Evolutionary conservation across 176 grass and related monocot species (phyloP).

Genomic region (Avena insularis): DNA sequence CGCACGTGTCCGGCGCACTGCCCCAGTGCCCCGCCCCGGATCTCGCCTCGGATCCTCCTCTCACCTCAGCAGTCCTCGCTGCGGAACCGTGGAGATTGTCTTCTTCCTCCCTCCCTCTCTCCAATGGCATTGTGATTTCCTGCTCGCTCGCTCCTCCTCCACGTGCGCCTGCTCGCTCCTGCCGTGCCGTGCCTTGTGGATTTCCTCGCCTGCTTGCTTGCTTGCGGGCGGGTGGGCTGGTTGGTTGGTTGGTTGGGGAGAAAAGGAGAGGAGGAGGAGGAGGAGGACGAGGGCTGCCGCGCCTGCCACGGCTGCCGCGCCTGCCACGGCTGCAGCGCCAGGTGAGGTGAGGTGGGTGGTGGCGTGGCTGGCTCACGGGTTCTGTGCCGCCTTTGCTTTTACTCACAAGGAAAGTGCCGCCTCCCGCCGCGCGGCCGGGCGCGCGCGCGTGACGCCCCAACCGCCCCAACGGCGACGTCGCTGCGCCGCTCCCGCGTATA

Average conservation of each 20-base stretch:
- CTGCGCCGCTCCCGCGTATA: background rate
- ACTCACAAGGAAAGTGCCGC: conserved; percentile 54
- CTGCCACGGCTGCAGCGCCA: conserved; percentile 30
- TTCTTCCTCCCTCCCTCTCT: background rate
- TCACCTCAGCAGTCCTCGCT: background rate
- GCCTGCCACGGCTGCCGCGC: background rate
- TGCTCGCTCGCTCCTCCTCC: background rate
- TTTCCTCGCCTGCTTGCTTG: conserved; percentile 5
- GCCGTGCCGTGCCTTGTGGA: conserved; percentile 44
- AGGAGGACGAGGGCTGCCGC: background rate
- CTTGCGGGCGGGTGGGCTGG: conserved; percentile 8
- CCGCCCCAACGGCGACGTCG: conserved; percentile 53
- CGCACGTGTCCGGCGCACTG: background rate
- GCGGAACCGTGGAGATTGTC: background rate
- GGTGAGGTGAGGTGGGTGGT: conserved; percentile 15
- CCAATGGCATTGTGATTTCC: conserved; percentile 18
- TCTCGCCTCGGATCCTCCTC: conserved; percentile 13
- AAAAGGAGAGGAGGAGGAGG: conserved; percentile 43
- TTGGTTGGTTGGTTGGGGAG: conserved; percentile 1
- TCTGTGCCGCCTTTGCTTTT: conserved; percentile 47
- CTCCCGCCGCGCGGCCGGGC: conserved; percentile 2
- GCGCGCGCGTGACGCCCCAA: conserved; percentile 38
- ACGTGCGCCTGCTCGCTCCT: background rate
- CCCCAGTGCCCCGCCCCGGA: background rate
- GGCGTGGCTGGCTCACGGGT: conserved; percentile 46